These are phyloP conservation scores for Viridothelium virens DNA, from an alignment of 495 filamentous ascomycete species.

Conservation along the genomic window DNA sequence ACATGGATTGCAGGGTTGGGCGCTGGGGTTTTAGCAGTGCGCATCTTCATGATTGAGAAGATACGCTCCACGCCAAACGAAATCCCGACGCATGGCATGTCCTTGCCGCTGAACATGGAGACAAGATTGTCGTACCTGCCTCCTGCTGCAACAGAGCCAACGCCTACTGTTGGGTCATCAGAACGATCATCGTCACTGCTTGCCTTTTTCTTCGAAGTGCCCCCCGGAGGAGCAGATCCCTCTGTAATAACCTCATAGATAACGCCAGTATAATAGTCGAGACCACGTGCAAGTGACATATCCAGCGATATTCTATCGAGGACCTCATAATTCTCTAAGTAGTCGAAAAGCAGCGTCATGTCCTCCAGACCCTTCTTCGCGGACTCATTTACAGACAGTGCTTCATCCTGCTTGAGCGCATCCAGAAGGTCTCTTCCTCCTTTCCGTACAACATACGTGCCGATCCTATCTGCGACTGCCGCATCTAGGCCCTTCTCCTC, in stretches of 20 bases:
- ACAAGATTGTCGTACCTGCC: conserved; percentile 91
- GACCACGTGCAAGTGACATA: conserved; percentile 70
- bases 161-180: conserved; percentile 71
- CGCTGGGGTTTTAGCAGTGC: conserved; percentile 47
- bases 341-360: conserved; percentile 72
- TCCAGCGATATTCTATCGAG: conserved; percentile 70
- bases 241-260: conserved; percentile 90
- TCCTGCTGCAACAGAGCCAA: conserved; percentile 82
- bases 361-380: conserved; percentile 74
- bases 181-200: conserved; percentile 72
- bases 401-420: conserved; percentile 53
- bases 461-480: conserved; percentile 75
- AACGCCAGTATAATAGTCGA: conserved; percentile 92
- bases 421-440: conserved; percentile 62
- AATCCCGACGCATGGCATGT: conserved; percentile 88
- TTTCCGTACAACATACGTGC: conserved; percentile 65
- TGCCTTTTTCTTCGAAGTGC: conserved; percentile 44
- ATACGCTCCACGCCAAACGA: conserved; percentile 95
- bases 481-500: conserved; percentile 76
- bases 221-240: conserved; percentile 60
- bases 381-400: conserved; percentile 56
- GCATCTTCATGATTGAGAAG: conserved; percentile 78
- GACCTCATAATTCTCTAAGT: conserved; percentile 68
- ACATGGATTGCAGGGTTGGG: conserved; percentile 61
- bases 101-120: conserved; percentile 83